Base-by-base conservation (phyloP, 768 basidiomycete species). In the Butyriboletus loyo region DNA sequence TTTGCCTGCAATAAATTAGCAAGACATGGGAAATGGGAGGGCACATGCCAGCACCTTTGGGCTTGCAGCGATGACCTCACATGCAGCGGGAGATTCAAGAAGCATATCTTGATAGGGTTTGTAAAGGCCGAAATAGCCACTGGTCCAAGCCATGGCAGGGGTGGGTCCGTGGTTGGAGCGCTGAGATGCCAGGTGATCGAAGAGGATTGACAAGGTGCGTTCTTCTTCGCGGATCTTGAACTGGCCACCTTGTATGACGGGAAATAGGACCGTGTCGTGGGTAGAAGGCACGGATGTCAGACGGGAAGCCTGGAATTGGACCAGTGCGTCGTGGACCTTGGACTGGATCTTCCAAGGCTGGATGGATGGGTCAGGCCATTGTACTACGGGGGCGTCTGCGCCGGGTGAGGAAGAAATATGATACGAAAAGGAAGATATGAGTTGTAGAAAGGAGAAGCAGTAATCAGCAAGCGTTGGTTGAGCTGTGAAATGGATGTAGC, bases 111-210 rank as follows among this genome's bases (percentile, higher is more conserved):
- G 90, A 66, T 98, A 98, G 13, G 79, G 81, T 52, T 78, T 73
- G 64, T 89, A 89, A 30, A 98, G 74, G 7, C 89, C 89, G 66
- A 99, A 98, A 71, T 99, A 99, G 11, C 97, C 97, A 61, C 87
- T 94, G 7, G 97, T 99, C 64, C 98, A 73, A 66, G 97, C 90
- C 27, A 87, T 69, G 17, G 80, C 62, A n/a, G 82, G 82, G 17
- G 73, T 68, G 40, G 63, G 24, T 42, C 36, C 19, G 25, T 21
- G 19, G 14, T 24, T 34, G 53, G 44, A 15, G 31, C 19, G 43
- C 19, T 57, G 46, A 19, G 59, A 60, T 6, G 67, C 62, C 25
- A 86, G 56, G 51, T 75, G 67, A n/a, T 78, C 64, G 58, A 92
- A 89, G 22, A 93, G 76, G 30, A 74, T 66, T 7, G 71, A 59